Conservation (phyloP, 2,329 filamentous ascomycete genomes). For the Diaporthe australafricana region DNA sequence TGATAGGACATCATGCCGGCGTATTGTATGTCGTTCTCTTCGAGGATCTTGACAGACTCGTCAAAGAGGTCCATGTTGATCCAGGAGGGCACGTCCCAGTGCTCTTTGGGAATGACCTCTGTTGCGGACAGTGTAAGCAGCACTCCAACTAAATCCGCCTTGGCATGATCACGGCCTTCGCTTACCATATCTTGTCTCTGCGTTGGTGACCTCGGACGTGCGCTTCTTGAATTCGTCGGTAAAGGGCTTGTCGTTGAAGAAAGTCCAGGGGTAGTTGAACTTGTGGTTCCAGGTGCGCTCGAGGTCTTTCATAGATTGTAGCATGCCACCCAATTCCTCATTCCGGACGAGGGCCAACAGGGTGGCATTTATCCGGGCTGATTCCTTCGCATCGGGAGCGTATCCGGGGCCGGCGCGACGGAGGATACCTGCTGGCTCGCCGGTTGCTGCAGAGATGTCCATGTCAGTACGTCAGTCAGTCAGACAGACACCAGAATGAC, state of each 20-base stretch:
- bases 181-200: conserved; percentile 85
- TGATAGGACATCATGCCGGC: conserved; percentile 91
- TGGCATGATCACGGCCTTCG: background rate
- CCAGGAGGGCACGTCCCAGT: conserved; percentile 93
- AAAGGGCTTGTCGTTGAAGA: conserved; percentile 97
- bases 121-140: conserved; percentile 34
- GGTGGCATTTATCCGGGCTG: conserved; percentile 91
- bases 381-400: conserved; percentile 77
- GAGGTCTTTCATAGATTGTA: conserved; percentile 89
- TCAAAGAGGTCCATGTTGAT: conserved; percentile 89
- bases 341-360: conserved; percentile 93
- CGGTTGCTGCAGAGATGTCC: conserved; percentile 69
- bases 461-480: conserved; percentile 5
- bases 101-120: conserved; percentile 93
- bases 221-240: conserved; percentile 90
- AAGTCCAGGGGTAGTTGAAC: conserved; percentile 99
- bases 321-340: conserved; percentile 84
- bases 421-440: conserved; percentile 83
- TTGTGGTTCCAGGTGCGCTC: conserved; percentile 98
- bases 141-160: conserved; percentile 19
- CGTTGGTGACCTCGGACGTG: conserved; percentile 86
- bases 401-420: conserved; percentile 82
- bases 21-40: conserved; percentile 91
- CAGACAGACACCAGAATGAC: background rate
- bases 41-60: conserved; percentile 85